Conservation (phyloP, 177 flowering plant species). For the Tripterygium wilfordii region DNA sequence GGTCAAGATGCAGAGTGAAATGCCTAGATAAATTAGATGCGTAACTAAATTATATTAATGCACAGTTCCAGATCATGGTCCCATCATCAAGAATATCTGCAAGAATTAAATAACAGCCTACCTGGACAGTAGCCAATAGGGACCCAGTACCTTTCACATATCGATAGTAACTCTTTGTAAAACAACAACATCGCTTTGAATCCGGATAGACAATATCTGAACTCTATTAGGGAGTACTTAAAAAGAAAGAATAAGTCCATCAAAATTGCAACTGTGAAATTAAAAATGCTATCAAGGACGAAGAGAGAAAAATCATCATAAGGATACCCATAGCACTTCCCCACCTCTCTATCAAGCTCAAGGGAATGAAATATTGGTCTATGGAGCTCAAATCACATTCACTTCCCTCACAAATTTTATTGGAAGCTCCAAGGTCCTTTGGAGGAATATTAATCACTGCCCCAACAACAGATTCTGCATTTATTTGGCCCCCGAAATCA, state of each 20-base stretch:
- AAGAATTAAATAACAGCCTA: conserved; percentile 20
- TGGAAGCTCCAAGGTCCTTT: conserved; percentile 13
- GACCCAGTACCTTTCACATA: conserved; percentile 99
- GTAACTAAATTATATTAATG: no score
- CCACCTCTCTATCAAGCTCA: conserved; percentile 82
- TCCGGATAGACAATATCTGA: conserved; percentile 88
- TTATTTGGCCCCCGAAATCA: conserved; percentile 9
- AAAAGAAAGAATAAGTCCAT: background rate
- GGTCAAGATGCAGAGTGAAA: no score
- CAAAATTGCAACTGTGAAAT: background rate
- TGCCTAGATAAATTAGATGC: no score
- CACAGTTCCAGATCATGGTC: no score
- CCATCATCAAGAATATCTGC: background rate
- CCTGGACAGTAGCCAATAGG: conserved; percentile 69
- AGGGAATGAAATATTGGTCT: conserved; percentile 55
- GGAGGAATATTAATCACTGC: conserved; percentile 11
- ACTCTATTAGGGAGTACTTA: conserved; percentile 29
- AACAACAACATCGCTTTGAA: conserved; percentile 94
- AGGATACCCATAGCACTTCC: conserved; percentile 99
- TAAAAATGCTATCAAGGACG: background rate
- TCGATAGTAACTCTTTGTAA: conserved; percentile 92
- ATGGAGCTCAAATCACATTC: conserved; percentile 10
- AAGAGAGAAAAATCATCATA: conserved; percentile 1
- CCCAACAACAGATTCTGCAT: conserved; percentile 11
- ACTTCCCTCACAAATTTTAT: conserved; percentile 18